Base-by-base conservation (phyloP, 2,329 filamentous ascomycete genomes). In the Trichoderma afroharzianum region DNA sequence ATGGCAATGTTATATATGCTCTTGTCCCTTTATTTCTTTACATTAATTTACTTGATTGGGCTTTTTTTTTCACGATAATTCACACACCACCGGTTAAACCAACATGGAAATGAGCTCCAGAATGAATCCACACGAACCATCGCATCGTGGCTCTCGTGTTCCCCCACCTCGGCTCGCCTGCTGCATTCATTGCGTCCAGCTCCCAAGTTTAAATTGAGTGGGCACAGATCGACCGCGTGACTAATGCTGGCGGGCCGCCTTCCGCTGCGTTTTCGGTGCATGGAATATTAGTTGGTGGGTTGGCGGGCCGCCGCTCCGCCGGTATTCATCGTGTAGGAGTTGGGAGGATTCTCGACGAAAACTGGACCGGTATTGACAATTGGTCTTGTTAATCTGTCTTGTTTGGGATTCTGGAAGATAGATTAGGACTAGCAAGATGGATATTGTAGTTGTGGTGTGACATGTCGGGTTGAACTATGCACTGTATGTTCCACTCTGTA, bases 221-320 rank as follows among this genome's bases (percentile, higher is more conserved):
- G 30, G 47, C 21, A 32, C 18, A 47, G 11, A 39, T 32, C 26
- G n/a, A 28, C 43, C 62, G 39, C 63, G 47, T 66, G 63, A 66
- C 63, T 66, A 36, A 62, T 21, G n/a, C 53, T 15, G 64, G 55
- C 64, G 64, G 64, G 64, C 64, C 64, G 64, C 64, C 26, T 11
- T 43, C 64, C 64, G 55, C 64, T 21, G 7, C 6, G 18, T 47
- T 59, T 2, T 3, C 30, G 18, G 57, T 21, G 57, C 6, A 6
- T 4, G 47, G 1, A 24, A 50, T 21, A 12, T 26, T n/a, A n/a
- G 9, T 50, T 14, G n/a, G 57, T 59, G 57, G 57, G n/a, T 33
- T 59, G 57, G 57, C 57, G 57, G 57, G 57, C 57, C 57, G 57
- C 57, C 57, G n/a, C 32, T 59, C 57, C 57, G 57, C 57, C 57